These are phyloP conservation scores for Silene uniflora DNA, from an alignment of 148 eudicot genomes.

Conservation along the genomic window DNA sequence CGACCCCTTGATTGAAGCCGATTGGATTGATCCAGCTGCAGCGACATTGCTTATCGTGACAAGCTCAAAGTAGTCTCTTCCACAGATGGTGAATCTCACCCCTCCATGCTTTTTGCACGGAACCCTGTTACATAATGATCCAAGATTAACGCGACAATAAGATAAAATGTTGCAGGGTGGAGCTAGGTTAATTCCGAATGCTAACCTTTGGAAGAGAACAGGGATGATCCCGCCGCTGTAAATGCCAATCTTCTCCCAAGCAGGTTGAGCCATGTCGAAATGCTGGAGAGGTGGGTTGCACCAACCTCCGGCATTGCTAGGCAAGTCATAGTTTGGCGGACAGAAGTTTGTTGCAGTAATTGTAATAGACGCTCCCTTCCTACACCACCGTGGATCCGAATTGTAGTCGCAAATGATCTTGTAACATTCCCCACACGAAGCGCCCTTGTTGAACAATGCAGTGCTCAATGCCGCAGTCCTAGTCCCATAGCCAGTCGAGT, in stretches of 20 bases:
- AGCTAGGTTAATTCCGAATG: neutral
- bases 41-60: conserved; percentile 68
- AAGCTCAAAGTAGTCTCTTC: conserved; percentile 82
- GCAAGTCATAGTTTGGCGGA: conserved; percentile 72
- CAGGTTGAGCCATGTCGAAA: conserved; percentile 97
- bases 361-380: conserved; percentile 52
- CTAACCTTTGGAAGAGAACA: conserved; percentile 67
- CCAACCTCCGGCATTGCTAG: conserved; percentile 78
- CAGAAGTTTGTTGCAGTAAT: conserved; percentile 89
- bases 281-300: conserved; percentile 94
- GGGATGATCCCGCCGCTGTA: conserved; percentile 83
- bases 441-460: conserved; percentile 75
- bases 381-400: conserved; percentile 55
- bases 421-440: conserved; percentile 82
- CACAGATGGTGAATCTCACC: conserved; percentile 72
- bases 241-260: conserved; percentile 92
- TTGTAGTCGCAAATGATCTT: conserved; percentile 65
- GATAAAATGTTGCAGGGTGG: no score
- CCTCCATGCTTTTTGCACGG: conserved; percentile 81
- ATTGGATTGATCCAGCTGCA: conserved; percentile 65
- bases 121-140: conserved; percentile 39
- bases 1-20: conserved; percentile 66
- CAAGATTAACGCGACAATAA: neutral
- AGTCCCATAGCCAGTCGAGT: conserved; percentile 60
- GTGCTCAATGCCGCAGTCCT: conserved; percentile 86